phyloP scores from a whole-genome alignment of 768 basidiomycete species.

The Boletellus ananas region DNA sequence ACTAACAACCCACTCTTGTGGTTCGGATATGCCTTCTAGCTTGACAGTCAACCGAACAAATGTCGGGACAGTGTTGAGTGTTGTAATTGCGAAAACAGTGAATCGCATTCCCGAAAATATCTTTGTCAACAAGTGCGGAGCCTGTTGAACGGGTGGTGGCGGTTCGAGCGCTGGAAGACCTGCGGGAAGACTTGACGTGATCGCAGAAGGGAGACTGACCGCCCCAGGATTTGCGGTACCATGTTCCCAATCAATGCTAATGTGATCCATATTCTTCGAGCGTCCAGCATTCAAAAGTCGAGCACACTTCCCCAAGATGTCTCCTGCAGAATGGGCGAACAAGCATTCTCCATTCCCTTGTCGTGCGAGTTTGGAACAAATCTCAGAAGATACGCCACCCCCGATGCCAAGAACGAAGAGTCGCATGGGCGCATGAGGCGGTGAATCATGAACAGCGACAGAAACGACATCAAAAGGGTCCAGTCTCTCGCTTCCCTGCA shows the following conservation, averaged over 20 bases:
- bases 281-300: slow-evolving; percentile 49
- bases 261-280: slow-evolving; percentile 42
- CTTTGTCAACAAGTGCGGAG: slow-evolving; percentile 27
- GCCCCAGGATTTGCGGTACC: neutral
- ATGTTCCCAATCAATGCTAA: slow-evolving; percentile 48
- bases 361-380: slow-evolving; percentile 52
- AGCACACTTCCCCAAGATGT: slow-evolving; percentile 47
- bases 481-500: slow-evolving; percentile 15
- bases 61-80: slow-evolving; percentile 20
- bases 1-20: slow-evolving; percentile 13
- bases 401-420: slow-evolving; percentile 63
- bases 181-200: slow-evolving; percentile 14
- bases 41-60: slow-evolving; percentile 27
- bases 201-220: slow-evolving; percentile 9
- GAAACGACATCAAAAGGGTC: slow-evolving; percentile 18
- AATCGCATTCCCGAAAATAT: slow-evolving; percentile 36
- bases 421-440: slow-evolving; percentile 35
- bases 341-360: slow-evolving; percentile 50
- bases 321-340: slow-evolving; percentile 43
- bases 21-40: slow-evolving; percentile 21
- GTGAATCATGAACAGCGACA: slow-evolving; percentile 32
- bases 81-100: slow-evolving; percentile 32
- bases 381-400: slow-evolving; percentile 41
- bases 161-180: slow-evolving; percentile 29
- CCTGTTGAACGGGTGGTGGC: slow-evolving; percentile 32